Evolutionary conservation across 2,329 filamentous ascomycete species (phyloP).

Genomic region (Penicillium expansum): DNA sequence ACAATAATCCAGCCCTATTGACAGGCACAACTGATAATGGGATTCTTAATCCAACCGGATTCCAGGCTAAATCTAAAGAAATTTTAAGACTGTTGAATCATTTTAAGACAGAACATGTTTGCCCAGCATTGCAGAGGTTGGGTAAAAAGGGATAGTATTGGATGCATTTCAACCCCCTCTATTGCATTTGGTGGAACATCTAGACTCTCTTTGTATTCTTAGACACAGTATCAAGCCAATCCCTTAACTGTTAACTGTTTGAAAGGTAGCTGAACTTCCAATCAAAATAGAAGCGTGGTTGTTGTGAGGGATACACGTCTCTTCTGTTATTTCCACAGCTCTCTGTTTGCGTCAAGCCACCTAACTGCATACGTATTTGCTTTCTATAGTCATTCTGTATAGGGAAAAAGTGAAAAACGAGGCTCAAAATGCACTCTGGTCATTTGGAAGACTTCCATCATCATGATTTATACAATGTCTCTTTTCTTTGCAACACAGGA

Average conservation of each 20-base stretch:
- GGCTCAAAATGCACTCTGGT: neutral
- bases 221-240: constrained; percentile 8
- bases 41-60: constrained; percentile 11
- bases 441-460: neutral
- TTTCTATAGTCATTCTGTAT: constrained; percentile 2
- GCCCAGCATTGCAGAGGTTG: constrained; percentile 3
- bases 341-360: constrained; percentile 15
- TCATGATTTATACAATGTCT: neutral
- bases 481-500: neutral
- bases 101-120: constrained; percentile 1
- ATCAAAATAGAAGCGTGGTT: constrained; percentile 16
- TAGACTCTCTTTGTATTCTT: constrained; percentile 2
- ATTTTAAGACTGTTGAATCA: constrained; percentile 5
- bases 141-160: constrained; percentile 11
- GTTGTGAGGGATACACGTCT: constrained; percentile 13
- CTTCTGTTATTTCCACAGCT: constrained; percentile 13
- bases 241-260: constrained; percentile 13
- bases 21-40: constrained; percentile 12
- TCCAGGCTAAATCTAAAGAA: constrained; percentile 12
- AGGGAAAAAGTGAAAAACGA: neutral
- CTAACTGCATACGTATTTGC: constrained; percentile 8
- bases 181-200: neutral
- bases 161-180: constrained; percentile 11
- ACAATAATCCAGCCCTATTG: constrained; percentile 2
- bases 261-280: constrained; percentile 20